Evolutionary conservation across 2,329 filamentous ascomycete species (phyloP), one percentile per base, ranked within the genome.

Genomic region (Hymenoscyphus repandus): DNA sequence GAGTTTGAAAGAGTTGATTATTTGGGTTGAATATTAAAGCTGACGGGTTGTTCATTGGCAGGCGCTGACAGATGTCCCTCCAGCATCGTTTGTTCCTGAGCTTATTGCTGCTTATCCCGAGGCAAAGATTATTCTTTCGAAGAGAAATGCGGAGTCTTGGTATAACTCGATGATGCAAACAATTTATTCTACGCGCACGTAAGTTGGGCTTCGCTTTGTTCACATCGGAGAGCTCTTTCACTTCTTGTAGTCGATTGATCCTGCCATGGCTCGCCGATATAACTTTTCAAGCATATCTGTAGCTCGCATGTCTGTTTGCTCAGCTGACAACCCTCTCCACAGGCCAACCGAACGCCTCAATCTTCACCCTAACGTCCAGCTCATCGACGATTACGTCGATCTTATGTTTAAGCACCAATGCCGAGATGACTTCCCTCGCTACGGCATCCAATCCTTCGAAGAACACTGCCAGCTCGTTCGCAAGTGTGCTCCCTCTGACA

Each of bases 1-100:
- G 12, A 13, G n/a, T n/a, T n/a, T n/a, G n/a, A n/a, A n/a, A n/a
- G n/a, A 13, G 12, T 10, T 10, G 34, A 13, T 3, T 11, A 13
- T 6, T 22, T 41, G 12, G 9, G 6, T 3, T 13, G 11, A 27
- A 12, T 22, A 22, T 27, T 27, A 13, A n/a, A 20, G 7, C 39
- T 20, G 18, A 15, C n/a, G 11, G 27, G 1, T 7, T 5, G 17
- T 32, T 17, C 34, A 3, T 5, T 17, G n/a, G 18, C 17, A 52
- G 45, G 50, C 36, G 2, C 15, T 52, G 7, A 45, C 12, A 10
- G 41, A 52, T 30, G 34, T 45, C 10, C 45, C 45, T 22, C 36
- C 49, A 5, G 17, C 40, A 12, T 34, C 34, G 17, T 70, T 71
- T 55, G 61, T 55, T 9, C 56, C 59, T n/a, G 50, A 56, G 38